These are phyloP conservation scores for Moringa oleifera DNA, from an alignment of 345 rosid genomes.

Conservation along the genomic window DNA sequence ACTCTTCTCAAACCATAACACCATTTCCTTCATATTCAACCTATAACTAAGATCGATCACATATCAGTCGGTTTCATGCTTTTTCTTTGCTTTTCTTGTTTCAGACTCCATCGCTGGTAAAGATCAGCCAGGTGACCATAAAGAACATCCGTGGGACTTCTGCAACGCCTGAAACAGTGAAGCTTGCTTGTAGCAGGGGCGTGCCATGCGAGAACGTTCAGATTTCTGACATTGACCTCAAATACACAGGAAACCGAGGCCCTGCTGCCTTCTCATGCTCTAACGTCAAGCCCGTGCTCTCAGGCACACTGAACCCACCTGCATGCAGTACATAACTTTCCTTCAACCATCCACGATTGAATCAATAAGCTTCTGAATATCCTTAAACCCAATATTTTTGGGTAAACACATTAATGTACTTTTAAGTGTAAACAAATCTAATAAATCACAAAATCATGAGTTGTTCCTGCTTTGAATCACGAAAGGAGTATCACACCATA, in stretches of 20 bases:
- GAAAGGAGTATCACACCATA: no score
- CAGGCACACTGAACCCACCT: slow-evolving; percentile 16
- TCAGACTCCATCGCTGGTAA: slow-evolving; percentile 21
- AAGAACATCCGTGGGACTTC: slow-evolving; percentile 27
- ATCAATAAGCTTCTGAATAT: no score
- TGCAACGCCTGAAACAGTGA: slow-evolving; percentile 5
- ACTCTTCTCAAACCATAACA: no score
- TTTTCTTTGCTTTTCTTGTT: not conserved
- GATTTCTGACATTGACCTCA: slow-evolving; percentile 23
- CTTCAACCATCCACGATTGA: no score
- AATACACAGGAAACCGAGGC: slow-evolving; percentile 9
- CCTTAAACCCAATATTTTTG: no score
- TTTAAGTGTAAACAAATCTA: no score
- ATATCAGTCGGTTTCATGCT: not conserved
- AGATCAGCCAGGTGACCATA: slow-evolving; percentile 16
- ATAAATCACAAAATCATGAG: no score
- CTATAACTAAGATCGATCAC: no score
- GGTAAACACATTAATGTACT: no score
- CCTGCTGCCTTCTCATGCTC: slow-evolving; percentile 13
- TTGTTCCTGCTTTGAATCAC: no score
- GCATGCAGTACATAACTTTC: slow-evolving; percentile 14
- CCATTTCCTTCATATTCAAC: no score
- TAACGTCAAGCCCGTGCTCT: slow-evolving; percentile 19
- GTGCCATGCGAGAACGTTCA: slow-evolving; percentile 21
- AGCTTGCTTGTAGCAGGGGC: slow-evolving; percentile 22